Evolutionary conservation across 2,329 filamentous ascomycete genomes (phyloP).

Genomic region (Microdochium paspali): DNA sequence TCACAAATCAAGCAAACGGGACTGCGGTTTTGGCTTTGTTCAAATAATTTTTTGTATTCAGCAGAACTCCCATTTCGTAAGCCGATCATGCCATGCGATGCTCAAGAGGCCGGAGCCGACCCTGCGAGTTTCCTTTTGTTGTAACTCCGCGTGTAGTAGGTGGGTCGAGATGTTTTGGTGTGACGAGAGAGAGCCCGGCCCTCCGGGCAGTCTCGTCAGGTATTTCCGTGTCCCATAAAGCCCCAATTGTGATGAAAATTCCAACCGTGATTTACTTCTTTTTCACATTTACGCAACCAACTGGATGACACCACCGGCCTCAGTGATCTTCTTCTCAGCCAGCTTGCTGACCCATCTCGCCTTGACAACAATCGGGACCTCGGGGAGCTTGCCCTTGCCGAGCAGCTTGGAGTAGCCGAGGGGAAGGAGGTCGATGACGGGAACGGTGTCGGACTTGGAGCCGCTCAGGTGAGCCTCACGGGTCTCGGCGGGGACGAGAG

Average conservation of each 20-base stretch:
- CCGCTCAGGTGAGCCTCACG: conserved; percentile 84
- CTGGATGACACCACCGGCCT: conserved; percentile 92
- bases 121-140: not conserved
- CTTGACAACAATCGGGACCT: conserved; percentile 88
- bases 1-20: not conserved
- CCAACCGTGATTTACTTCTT: not conserved
- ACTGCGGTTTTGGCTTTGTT: not conserved
- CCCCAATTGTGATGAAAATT: conserved; percentile 1
- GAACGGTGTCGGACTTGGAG: conserved; percentile 79
- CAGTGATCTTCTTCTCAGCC: conserved; percentile 98
- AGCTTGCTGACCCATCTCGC: conserved; percentile 92
- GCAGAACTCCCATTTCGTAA: conserved; percentile 1
- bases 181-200: not conserved
- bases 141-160: not conserved
- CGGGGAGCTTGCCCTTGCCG: conserved; percentile 92
- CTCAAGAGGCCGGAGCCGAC: conserved; percentile 1
- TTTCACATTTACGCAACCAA: conserved; percentile 66
- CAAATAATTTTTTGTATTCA: conserved; percentile 1
- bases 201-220: not conserved
- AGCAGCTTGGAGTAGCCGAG: conserved; percentile 98
- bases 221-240: conserved; percentile 1
- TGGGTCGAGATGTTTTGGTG: not conserved
- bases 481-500: conserved; percentile 84
- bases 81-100: conserved; percentile 1
- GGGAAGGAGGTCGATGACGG: conserved; percentile 94